Evolutionary conservation across 2,329 filamentous ascomycete genomes (phyloP).

Genomic region (Aspergillus sp.): DNA sequence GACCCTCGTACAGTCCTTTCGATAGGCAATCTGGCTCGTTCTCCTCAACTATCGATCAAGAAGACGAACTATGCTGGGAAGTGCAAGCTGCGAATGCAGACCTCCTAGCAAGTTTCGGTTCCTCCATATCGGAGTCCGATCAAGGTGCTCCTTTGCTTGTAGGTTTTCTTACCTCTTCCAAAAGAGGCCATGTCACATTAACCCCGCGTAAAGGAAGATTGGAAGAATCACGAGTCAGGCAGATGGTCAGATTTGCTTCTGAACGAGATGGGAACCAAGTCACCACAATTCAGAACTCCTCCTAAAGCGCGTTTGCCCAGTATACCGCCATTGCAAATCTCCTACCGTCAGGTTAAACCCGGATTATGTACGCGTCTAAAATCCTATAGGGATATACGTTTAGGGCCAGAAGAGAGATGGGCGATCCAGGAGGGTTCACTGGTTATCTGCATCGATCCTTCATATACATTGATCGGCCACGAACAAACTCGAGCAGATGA

Average conservation of each 20-base stretch:
- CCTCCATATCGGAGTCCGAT: conserved; percentile 9
- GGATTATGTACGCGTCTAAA: conserved; percentile 21
- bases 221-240: background rate
- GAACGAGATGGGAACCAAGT: background rate
- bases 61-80: background rate
- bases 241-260: background rate
- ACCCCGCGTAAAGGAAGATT: background rate
- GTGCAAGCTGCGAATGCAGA: background rate
- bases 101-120: background rate
- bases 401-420: conserved; percentile 23
- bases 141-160: conserved; percentile 15
- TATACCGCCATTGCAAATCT: conserved; percentile 2
- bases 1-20: background rate
- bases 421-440: conserved; percentile 31
- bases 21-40: background rate
- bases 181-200: background rate
- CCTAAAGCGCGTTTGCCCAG: background rate
- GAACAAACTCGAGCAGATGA: conserved; percentile 21
- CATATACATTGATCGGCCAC: conserved; percentile 20
- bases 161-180: background rate
- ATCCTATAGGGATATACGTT: conserved; percentile 27
- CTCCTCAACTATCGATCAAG: conserved; percentile 1
- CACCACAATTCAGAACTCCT: background rate
- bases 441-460: conserved; percentile 27
- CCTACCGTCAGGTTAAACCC: conserved; percentile 19